Evolutionary conservation across 1,284 basidiomycete genomes (phyloP).

Genomic region (Sparassis latifolia): DNA sequence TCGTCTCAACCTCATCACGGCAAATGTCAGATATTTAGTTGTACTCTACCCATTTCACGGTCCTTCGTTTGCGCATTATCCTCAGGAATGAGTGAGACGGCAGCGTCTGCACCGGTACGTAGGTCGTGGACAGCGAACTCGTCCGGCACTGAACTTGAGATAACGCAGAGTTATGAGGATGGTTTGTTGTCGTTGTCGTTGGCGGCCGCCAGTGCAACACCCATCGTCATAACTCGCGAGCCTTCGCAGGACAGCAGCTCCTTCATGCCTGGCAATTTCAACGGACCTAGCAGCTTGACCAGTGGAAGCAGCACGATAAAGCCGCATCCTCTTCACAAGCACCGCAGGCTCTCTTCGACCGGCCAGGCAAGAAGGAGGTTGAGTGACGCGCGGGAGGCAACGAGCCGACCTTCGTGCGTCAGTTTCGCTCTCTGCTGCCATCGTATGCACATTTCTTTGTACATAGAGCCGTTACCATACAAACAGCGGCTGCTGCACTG

Average conservation of each 20-base stretch:
- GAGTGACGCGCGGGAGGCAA: conserved; percentile 73
- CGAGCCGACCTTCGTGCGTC: conserved; percentile 63
- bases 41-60: too few species aligned
- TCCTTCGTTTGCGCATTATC: too few species aligned
- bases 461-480: conserved; percentile 36
- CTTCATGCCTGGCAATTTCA: conserved; percentile 24
- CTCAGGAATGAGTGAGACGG: conserved; percentile 2
- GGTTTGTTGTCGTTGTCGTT: conserved; percentile 65
- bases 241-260: conserved; percentile 15
- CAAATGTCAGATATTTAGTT: too few species aligned
- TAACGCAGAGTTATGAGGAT: conserved; percentile 8
- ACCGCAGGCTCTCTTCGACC: conserved; percentile 61
- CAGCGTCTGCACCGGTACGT: conserved; percentile 2
- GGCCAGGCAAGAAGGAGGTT: conserved; percentile 61
- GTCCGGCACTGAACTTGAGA: not conserved
- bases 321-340: conserved; percentile 32
- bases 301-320: conserved; percentile 12
- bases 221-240: conserved; percentile 34
- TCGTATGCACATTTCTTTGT: conserved; percentile 8
- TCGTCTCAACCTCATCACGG: too few species aligned
- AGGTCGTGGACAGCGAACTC: not conserved
- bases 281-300: conserved; percentile 25
- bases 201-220: conserved; percentile 44
- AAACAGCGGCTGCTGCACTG: conserved; percentile 40
- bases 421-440: conserved; percentile 7